Conservation (phyloP, 2,329 filamentous ascomycete genomes). For the Botrytis sinoallii region DNA sequence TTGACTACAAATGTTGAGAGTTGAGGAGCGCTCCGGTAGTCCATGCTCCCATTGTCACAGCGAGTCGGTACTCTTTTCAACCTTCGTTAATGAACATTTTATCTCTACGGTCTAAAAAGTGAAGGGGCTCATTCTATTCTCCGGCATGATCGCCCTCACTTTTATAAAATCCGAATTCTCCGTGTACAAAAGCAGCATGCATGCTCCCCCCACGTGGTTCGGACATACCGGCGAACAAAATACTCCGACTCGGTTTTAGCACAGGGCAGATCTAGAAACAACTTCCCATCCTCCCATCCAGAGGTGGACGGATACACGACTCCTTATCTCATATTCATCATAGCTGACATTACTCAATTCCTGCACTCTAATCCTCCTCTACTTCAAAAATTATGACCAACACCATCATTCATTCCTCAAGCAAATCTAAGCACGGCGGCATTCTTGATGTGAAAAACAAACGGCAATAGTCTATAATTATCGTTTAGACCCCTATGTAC, state of each 20-base stretch:
- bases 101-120: background rate
- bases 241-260: background rate
- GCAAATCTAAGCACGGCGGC: background rate
- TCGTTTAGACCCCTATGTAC: background rate
- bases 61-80: background rate
- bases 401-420: background rate
- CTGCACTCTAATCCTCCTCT: background rate
- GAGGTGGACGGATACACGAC: background rate
- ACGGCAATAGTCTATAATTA: background rate
- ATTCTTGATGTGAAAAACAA: background rate
- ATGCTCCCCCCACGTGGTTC: background rate
- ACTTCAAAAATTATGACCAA: background rate
- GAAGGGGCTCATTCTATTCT: background rate
- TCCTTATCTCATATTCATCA: background rate
- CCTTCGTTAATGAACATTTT: background rate
- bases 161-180: background rate
- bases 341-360: background rate
- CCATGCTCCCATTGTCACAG: background rate
- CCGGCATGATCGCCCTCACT: background rate
- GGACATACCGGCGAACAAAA: background rate
- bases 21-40: background rate
- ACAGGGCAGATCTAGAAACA: background rate
- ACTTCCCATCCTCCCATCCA: background rate
- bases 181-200: background rate
- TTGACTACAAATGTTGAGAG: background rate